Evolutionary conservation across 768 basidiomycete species (phyloP).

Genomic region (Chalciporus chontae): DNA sequence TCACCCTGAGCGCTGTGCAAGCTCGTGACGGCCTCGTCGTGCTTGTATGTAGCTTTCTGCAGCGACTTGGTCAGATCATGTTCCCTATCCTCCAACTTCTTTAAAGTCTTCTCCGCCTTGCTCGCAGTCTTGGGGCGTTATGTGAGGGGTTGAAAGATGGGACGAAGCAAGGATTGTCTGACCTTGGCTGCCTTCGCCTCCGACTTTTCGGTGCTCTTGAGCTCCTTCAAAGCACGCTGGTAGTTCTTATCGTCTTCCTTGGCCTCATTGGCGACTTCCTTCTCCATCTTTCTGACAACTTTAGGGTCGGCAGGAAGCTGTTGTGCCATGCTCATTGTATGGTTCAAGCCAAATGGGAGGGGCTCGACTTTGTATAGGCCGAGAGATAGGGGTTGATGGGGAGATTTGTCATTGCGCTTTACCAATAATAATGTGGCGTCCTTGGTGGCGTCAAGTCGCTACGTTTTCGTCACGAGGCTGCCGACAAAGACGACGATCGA

Average conservation of each 20-base stretch:
- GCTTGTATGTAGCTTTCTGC: slow-evolving; percentile 50
- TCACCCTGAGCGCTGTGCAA: slow-evolving; percentile 42
- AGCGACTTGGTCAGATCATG: slow-evolving; percentile 47
- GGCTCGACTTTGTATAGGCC: not conserved
- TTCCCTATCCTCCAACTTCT: slow-evolving; percentile 50
- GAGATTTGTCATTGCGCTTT: slow-evolving; percentile 12
- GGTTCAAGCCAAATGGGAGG: not conserved
- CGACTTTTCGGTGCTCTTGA: slow-evolving; percentile 50
- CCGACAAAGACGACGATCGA: too few species aligned
- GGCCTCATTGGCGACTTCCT: slow-evolving; percentile 45
- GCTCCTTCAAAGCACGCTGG: slow-evolving; percentile 51
- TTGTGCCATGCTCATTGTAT: slow-evolving; percentile 18
- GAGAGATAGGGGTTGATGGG: slow-evolving; percentile 8
- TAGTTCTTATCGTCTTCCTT: slow-evolving; percentile 49
- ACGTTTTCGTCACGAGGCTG: slow-evolving; percentile 8
- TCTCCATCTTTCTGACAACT: slow-evolving; percentile 41
- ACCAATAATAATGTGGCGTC: too few species aligned
- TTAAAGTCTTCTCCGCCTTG: slow-evolving; percentile 45
- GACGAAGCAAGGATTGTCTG: not conserved
- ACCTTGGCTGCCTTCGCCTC: slow-evolving; percentile 53
- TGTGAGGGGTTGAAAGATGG: not conserved
- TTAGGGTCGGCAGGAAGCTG: slow-evolving; percentile 19
- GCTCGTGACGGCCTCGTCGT: slow-evolving; percentile 45
- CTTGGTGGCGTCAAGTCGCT: too few species aligned
- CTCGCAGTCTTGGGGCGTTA: slow-evolving; percentile 34